phyloP scores from a whole-genome alignment of 345 rosid genomes.

The Laguncularia racemosa region DNA sequence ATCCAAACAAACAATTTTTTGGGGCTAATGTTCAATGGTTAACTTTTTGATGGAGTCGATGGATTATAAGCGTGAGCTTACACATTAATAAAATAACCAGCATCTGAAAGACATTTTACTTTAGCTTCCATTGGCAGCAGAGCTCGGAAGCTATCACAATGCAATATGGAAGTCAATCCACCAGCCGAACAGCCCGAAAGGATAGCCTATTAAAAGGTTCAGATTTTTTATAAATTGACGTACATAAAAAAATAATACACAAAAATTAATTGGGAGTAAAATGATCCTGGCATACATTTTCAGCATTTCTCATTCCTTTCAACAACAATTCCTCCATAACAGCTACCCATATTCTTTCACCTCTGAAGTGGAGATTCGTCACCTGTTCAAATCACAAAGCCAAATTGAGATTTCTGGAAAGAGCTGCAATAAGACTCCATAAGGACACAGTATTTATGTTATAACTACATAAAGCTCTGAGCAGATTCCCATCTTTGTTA shows the following conservation, averaged over 20 bases:
- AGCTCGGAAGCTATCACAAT: slow-evolving; percentile 81
- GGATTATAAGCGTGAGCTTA: slow-evolving; percentile 36
- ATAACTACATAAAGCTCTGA: too few relatives aligned
- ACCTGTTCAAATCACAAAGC: slow-evolving; percentile 39
- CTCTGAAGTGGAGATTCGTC: slow-evolving; percentile 93
- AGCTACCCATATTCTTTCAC: slow-evolving; percentile 80
- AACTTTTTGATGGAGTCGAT: not conserved
- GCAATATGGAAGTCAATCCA: slow-evolving; percentile 88
- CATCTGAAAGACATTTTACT: slow-evolving; percentile 95
- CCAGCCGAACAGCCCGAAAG: slow-evolving; percentile 98
- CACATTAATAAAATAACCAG: slow-evolving; percentile 88
- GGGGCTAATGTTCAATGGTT: not conserved
- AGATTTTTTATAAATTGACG: not conserved
- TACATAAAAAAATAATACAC: not conserved
- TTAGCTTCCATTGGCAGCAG: slow-evolving; percentile 65
- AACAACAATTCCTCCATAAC: slow-evolving; percentile 67
- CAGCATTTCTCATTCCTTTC: slow-evolving; percentile 79
- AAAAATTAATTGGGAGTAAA: not conserved
- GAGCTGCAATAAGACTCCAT: too few relatives aligned
- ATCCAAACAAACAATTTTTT: not conserved
- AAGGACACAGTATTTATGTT: too few relatives aligned
- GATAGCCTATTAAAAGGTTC: slow-evolving; percentile 49
- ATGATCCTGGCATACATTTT: slow-evolving; percentile 37
- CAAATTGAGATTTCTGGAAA: not conserved
- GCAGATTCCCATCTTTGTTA: not conserved